Base-by-base conservation (phyloP, 495 filamentous ascomycete species). In the Penicillium pulvis region DNA sequence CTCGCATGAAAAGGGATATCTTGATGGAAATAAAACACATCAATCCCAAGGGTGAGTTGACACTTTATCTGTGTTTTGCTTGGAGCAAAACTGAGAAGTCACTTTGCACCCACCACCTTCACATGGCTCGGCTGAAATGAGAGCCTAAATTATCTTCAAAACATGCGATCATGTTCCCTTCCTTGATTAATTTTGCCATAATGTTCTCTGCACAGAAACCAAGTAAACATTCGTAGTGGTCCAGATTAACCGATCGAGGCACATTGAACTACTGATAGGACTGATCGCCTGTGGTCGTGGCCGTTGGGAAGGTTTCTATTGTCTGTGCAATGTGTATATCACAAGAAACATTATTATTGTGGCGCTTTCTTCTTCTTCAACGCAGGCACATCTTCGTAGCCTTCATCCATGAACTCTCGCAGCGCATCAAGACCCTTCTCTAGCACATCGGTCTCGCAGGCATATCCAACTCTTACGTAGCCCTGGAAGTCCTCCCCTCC, bases 381-480 rank as follows among this genome's bases (percentile, higher is more conserved):
- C 16, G 72, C 54, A 11, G 79, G 78, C 3, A 87, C 64, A 59
- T 81, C 79, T 50, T 85, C 80, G 64, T 81, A 83, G 8, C 77
- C 79, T 53, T 82, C 81, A 35, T 79, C 77, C 71, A 96, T 72
- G 70, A 93, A 96, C 17, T 62, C 62, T 16, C 76, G 76, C 53
- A 92, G 62, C 45, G 74, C 81, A 59, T 86, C 75, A 62, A 96
- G 59, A 7, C 85, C 93, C 61, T 86, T 79, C 55, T 82, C 76
- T 45, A 96, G 64, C 11, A 93, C 83, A 26, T 83, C 78, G 0
- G 89, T 92, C 55, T 88, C 80, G 59, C 81, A 85, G n/a, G 85
- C 89, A 72, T 86, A 96, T 4, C 92, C 91, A 57, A 97, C 81
- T 45, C 92, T 75, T 4, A 96, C 87, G 71, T 81, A 94, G 6